Conservation (phyloP, 2,329 filamentous ascomycete species). For the Chaetothyriales sp. region DNA sequence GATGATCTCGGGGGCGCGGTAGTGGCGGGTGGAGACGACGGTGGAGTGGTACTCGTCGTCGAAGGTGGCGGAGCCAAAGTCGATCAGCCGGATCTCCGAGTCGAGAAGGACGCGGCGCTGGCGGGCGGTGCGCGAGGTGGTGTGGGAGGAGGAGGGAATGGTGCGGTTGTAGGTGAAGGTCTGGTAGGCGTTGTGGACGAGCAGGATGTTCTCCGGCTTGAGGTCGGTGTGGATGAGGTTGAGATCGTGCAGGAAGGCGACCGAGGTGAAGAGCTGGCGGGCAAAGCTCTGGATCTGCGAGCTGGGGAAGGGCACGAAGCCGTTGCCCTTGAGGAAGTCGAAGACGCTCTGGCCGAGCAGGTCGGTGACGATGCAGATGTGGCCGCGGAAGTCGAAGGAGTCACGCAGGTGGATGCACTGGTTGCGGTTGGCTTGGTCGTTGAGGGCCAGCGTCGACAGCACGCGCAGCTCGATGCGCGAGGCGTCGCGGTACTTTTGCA, state of each 20-base stretch:
- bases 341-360: conserved; percentile 89
- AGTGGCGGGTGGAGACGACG: conserved; percentile 53
- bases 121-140: conserved; percentile 43
- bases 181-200: conserved; percentile 51
- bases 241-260: conserved; percentile 73
- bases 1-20: conserved; percentile 54
- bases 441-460: conserved; percentile 77
- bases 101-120: conserved; percentile 51
- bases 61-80: conserved; percentile 55
- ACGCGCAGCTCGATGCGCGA: conserved; percentile 90
- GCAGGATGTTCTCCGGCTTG: conserved; percentile 53
- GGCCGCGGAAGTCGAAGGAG: conserved; percentile 92
- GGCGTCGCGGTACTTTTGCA: conserved; percentile 95
- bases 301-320: conserved; percentile 93
- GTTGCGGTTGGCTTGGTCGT: conserved; percentile 84
- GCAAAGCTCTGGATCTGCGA: conserved; percentile 97
- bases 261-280: conserved; percentile 89
- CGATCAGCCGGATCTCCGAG: conserved; percentile 53
- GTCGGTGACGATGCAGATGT: conserved; percentile 77
- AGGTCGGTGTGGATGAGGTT: conserved; percentile 78
- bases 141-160: conserved; percentile 50
- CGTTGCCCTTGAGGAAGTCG: conserved; percentile 91
- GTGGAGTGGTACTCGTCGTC: conserved; percentile 57
- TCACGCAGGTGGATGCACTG: conserved; percentile 93
- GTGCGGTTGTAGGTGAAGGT: conserved; percentile 57